phyloP scores from a whole-genome alignment of 169 alveolate genomes.

The Cryptosporidium ryanae region DNA sequence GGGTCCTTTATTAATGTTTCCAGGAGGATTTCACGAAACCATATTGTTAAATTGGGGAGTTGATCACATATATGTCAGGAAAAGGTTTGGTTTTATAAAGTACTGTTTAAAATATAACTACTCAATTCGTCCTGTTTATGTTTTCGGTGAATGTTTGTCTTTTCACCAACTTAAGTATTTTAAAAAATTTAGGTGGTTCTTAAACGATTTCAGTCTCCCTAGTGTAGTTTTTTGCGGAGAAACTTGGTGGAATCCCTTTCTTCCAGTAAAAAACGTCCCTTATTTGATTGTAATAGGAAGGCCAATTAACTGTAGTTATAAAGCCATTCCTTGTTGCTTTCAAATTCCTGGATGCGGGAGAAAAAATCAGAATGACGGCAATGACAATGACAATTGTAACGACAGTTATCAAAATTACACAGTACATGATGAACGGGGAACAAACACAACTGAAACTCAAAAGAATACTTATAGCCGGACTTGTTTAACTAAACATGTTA shows the following conservation, averaged over 20 bases:
- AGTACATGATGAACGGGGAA: too few species aligned
- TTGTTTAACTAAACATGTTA: too few species aligned
- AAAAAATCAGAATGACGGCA: too few species aligned
- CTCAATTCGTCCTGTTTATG: constrained; percentile 65
- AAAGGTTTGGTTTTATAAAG: constrained; percentile 64
- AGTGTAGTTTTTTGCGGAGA: constrained; percentile 62
- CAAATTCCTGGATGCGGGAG: too few species aligned
- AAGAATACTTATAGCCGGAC: too few species aligned
- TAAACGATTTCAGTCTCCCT: constrained; percentile 61
- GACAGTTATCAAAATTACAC: neutral
- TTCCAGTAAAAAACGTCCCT: constrained; percentile 55
- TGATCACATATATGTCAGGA: constrained; percentile 32
- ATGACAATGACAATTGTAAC: too few species aligned
- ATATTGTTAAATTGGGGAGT: constrained; percentile 59
- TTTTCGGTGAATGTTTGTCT: constrained; percentile 70
- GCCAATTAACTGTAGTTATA: neutral
- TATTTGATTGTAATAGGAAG: constrained; percentile 51
- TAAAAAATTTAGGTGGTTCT: constrained; percentile 34
- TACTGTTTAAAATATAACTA: constrained; percentile 59
- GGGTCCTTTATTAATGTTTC: constrained; percentile 67
- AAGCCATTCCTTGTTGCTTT: too few species aligned
- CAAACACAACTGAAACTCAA: too few species aligned
- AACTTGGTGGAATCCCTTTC: constrained; percentile 70
- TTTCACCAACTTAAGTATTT: constrained; percentile 35
- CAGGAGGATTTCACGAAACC: constrained; percentile 74